phyloP scores from a whole-genome alignment of 768 basidiomycete genomes.

The Lyophyllum atratum region DNA sequence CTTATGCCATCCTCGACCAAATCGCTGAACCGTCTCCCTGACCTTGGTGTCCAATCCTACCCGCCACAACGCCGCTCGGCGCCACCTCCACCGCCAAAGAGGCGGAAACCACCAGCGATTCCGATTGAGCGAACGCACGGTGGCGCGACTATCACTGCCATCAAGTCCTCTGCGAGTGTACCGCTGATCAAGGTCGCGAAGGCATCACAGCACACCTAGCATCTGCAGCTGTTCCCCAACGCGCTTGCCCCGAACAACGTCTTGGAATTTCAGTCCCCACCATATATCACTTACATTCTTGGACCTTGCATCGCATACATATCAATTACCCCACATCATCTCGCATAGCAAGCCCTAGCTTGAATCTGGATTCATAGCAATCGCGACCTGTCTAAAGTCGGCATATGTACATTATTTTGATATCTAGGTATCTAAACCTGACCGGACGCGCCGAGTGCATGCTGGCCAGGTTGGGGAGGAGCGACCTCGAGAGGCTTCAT shows the following conservation, averaged over 20 bases:
- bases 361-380: too few relatives aligned
- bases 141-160: slow-evolving; percentile 62
- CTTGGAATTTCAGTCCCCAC: too few relatives aligned
- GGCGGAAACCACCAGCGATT: slow-evolving; percentile 73
- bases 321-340: too few relatives aligned
- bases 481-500: slow-evolving; percentile 82
- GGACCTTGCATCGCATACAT: too few relatives aligned
- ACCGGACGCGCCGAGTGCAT: slow-evolving; percentile 29
- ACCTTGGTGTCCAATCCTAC: slow-evolving; percentile 5
- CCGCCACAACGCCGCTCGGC: slow-evolving; percentile 46
- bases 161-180: slow-evolving; percentile 41
- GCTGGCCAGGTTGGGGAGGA: slow-evolving; percentile 20
- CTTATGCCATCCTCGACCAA: slow-evolving; percentile 11
- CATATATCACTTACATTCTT: too few relatives aligned
- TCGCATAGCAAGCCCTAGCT: too few relatives aligned
- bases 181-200: background rate
- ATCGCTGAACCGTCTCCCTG: background rate
- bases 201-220: background rate
- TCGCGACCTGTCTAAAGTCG: too few relatives aligned
- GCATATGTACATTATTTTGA: slow-evolving; percentile 8
- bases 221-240: background rate
- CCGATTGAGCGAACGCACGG: slow-evolving; percentile 51
- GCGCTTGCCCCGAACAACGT: too few relatives aligned
- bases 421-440: slow-evolving; percentile 26
- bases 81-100: slow-evolving; percentile 67